phyloP scores from a whole-genome alignment of 768 basidiomycete genomes.

The Mycena pura region DNA sequence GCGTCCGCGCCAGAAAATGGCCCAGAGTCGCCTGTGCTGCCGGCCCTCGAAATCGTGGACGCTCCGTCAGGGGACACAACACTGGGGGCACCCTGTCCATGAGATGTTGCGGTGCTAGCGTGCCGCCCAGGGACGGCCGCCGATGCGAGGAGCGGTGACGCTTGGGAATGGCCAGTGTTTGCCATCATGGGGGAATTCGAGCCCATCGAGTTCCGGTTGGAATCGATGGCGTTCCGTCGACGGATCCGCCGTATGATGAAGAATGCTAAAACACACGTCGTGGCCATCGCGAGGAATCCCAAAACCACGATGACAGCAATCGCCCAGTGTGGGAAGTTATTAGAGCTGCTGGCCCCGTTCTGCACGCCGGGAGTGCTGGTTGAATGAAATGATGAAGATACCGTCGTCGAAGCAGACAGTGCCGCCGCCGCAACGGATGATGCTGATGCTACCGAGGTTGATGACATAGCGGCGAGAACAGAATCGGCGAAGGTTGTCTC shows the following conservation, averaged over 20 bases:
- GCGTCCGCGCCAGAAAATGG: slow-evolving; percentile 87
- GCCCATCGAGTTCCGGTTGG: slow-evolving; percentile 78
- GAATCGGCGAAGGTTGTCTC: slow-evolving; percentile 82
- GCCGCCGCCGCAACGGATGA: slow-evolving; percentile 42
- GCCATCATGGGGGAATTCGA: slow-evolving; percentile 87
- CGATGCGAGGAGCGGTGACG: slow-evolving; percentile 55
- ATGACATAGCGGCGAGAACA: slow-evolving; percentile 62
- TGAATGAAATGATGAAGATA: slow-evolving; percentile 18
- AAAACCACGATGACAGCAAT: slow-evolving; percentile 90
- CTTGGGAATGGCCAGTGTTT: slow-evolving; percentile 54
- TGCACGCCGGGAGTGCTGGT: slow-evolving; percentile 48
- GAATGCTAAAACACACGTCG: slow-evolving; percentile 71
- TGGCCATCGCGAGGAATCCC: slow-evolving; percentile 82
- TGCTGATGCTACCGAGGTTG: slow-evolving; percentile 45
- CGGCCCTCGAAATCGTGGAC: slow-evolving; percentile 70
- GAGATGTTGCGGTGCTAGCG: slow-evolving; percentile 39
- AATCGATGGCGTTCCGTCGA: slow-evolving; percentile 51
- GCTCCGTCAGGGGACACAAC: slow-evolving; percentile 72
- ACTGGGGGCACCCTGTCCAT: slow-evolving; percentile 44
- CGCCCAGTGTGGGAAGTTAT: slow-evolving; percentile 89
- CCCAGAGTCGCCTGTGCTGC: slow-evolving; percentile 66
- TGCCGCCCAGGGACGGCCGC: slow-evolving; percentile 36
- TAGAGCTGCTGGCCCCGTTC: slow-evolving; percentile 35
- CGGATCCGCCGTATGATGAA: slow-evolving; percentile 75
- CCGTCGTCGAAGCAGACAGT: slow-evolving; percentile 21